Evolutionary conservation across 1,284 basidiomycete species (phyloP).

Genomic region (Irpex sp.): DNA sequence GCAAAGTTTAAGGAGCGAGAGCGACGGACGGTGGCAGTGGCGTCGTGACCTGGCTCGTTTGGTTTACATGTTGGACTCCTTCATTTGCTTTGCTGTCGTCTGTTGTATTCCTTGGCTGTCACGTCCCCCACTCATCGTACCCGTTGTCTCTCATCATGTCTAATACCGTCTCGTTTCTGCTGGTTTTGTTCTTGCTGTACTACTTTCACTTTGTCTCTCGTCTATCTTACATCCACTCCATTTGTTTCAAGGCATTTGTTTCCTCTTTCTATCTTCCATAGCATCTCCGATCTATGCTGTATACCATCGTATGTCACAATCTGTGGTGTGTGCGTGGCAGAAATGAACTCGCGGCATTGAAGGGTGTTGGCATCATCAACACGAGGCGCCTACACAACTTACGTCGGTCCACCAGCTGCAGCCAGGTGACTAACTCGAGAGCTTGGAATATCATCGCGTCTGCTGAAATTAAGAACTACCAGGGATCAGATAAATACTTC

Average conservation of each 20-base stretch:
- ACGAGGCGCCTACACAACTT: too few species aligned
- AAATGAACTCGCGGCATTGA: too few species aligned
- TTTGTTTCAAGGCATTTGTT: not conserved
- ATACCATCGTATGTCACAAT: not conserved
- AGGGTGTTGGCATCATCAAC: too few species aligned
- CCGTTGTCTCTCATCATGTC: not conserved
- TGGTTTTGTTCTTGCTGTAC: slow-evolving; percentile 2
- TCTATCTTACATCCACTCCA: not conserved
- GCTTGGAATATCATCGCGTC: too few species aligned
- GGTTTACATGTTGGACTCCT: slow-evolving; percentile 1
- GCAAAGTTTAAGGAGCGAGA: slow-evolving; percentile 56
- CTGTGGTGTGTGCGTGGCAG: not conserved
- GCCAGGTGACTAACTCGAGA: too few species aligned
- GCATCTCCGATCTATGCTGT: not conserved
- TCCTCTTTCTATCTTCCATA: not conserved
- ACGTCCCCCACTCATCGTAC: not conserved
- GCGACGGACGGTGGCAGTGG: slow-evolving; percentile 31
- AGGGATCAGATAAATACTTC: too few species aligned
- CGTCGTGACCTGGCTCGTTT: slow-evolving; percentile 27
- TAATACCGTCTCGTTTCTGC: not conserved
- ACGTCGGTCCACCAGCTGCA: too few species aligned
- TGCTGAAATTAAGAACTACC: too few species aligned
- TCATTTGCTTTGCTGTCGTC: slow-evolving; percentile 3
- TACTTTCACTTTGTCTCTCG: not conserved
- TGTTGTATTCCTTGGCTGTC: slow-evolving; percentile 13